Evolutionary conservation across 2,329 filamentous ascomycete genomes (phyloP).

Genomic region (Curvularia verruculosa): DNA sequence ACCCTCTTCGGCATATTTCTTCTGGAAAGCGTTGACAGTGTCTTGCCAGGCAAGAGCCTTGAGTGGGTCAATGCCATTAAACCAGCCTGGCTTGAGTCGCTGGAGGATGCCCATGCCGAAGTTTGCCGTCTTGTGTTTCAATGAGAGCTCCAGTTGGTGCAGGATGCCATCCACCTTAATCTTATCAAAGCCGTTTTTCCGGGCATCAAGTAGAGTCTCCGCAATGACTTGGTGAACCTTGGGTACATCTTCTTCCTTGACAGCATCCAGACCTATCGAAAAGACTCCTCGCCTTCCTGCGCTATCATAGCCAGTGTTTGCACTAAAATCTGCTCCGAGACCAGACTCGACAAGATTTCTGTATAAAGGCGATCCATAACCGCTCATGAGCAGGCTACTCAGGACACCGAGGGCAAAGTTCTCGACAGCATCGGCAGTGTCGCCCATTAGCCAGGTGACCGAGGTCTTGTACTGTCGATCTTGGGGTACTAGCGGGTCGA

Average conservation of each 20-base stretch:
- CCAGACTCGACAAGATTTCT: conserved; percentile 86
- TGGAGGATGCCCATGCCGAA: conserved; percentile 93
- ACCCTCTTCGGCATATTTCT: conserved; percentile 71
- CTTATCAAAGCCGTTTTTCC: conserved; percentile 80
- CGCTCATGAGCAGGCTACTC: conserved; percentile 84
- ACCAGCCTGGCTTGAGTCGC: conserved; percentile 89
- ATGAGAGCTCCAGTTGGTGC: conserved; percentile 87
- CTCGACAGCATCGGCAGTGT: conserved; percentile 81
- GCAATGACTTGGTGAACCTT: conserved; percentile 77
- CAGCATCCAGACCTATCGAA: conserved; percentile 89
- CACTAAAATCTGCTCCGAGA: conserved; percentile 89
- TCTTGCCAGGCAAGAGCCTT: conserved; percentile 91
- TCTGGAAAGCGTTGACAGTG: conserved; percentile 81
- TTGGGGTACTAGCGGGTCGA: conserved; percentile 83
- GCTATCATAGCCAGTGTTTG: conserved; percentile 89
- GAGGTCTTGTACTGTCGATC: conserved; percentile 94
- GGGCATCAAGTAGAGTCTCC: conserved; percentile 71
- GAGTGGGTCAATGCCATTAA: conserved; percentile 92
- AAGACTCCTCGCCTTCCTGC: conserved; percentile 81
- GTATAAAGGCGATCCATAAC: conserved; percentile 94
- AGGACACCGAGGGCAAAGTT: conserved; percentile 85
- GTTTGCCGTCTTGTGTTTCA: conserved; percentile 95
- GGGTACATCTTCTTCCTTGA: conserved; percentile 77
- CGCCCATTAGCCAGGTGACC: conserved; percentile 87
- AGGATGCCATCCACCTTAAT: conserved; percentile 92